These are phyloP conservation scores for Hypericum perforatum DNA, from an alignment of 345 rosid genomes.

Conservation along the genomic window DNA sequence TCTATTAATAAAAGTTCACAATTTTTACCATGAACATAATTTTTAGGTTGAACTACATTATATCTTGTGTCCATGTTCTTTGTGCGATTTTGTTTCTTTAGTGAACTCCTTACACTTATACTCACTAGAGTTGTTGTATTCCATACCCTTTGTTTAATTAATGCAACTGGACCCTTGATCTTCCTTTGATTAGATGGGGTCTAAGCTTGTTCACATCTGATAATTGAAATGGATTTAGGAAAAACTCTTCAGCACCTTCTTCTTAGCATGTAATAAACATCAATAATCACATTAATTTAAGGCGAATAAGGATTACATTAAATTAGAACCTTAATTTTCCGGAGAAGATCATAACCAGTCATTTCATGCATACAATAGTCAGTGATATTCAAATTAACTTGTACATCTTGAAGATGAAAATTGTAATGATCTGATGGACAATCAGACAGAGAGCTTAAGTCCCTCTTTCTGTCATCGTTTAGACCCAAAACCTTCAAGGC, in stretches of 20 bases:
- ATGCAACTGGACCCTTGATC: too few species aligned
- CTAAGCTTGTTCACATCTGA: constrained; percentile 49
- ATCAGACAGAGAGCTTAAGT: constrained; percentile 26
- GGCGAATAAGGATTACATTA: too few species aligned
- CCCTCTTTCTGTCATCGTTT: constrained; percentile 16
- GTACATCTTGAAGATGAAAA: constrained; percentile 22
- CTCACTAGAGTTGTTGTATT: too few species aligned
- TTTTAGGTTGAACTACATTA: too few species aligned
- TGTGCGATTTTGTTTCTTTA: too few species aligned
- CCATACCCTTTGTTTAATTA: too few species aligned
- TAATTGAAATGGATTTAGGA: constrained; percentile 48
- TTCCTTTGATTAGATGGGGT: constrained; percentile 18
- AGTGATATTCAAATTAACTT: constrained; percentile 72
- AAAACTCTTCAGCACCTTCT: constrained; percentile 69
- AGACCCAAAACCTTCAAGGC: constrained; percentile 80
- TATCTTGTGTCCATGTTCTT: too few species aligned
- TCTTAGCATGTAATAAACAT: constrained; percentile 41
- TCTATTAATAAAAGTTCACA: too few species aligned
- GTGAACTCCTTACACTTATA: too few species aligned
- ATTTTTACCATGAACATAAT: too few species aligned
- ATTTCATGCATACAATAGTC: constrained; percentile 98
- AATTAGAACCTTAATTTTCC: constrained; percentile 54
- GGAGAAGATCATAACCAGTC: constrained; percentile 91
- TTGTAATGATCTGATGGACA: constrained; percentile 12
- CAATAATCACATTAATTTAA: not conserved